Evolutionary conservation across 2,329 filamentous ascomycete genomes (phyloP), one percentile per base, ranked within the genome.

Genomic region (Fusarium irregulare): DNA sequence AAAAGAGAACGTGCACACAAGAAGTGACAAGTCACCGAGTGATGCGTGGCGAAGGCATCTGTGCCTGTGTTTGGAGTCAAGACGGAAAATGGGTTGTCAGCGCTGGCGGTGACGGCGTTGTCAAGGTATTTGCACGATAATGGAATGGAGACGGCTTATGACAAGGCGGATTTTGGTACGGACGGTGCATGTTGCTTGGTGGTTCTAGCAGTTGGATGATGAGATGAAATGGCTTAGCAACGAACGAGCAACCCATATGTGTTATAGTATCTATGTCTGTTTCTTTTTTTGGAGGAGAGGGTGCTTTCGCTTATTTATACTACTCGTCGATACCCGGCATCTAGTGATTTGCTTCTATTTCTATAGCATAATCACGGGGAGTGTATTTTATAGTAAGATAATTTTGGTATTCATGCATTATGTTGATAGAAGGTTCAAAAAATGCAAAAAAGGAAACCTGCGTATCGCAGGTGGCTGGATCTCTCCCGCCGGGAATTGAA

Each of bases 41-140:
- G 71, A 98, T 98, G 94, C 89, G 96, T 54, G 96, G 95, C 50
- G 96, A 99, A 79, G 96, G 96, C 23, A 93, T 98, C 10, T 98
- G 95, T 81, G 89, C 91, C 18, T 95, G 97, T 7, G 93, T 96
- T 20, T 99, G 96, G 96, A 97, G 94, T 78, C 92, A 94, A 75
- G 96, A 99, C 77, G 94, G 95, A 34, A 89, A 94, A 72, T 96
- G 96, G 88, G 94, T 99, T 40, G 93, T 98, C 60, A 97, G 93
- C 75, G 95, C 92, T 40, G 96, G 96, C 42, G 96, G 96, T 14
- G 96, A 99, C 79, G 96, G 96, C 9, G 91, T 97, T 37, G 95
- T 98, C 67, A 98, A 98, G 84, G 94, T 98, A 60, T 98, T 90
- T 83, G 86, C 88, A 59, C 84, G 62, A 53, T 70, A 64, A 55